Conservation (phyloP, 2,329 filamentous ascomycete species). For the Neocucurbitaria cava region DNA sequence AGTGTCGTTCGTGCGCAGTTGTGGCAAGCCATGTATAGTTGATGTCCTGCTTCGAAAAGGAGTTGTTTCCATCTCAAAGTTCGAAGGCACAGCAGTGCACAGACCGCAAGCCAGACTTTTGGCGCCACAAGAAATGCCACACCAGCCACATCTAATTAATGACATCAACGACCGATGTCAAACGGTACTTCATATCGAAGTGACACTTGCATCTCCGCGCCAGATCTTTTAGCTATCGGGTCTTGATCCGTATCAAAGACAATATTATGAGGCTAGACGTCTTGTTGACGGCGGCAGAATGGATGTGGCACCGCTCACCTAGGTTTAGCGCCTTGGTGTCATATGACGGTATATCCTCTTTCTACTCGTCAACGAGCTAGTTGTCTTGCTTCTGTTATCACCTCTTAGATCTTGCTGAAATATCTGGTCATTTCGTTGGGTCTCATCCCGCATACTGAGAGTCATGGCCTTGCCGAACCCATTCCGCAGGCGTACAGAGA, state of each 20-base stretch:
- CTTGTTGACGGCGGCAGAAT: constrained; percentile 18
- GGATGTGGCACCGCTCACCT: constrained; percentile 17
- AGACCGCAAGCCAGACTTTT: constrained; percentile 9
- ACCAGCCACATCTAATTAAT: constrained; percentile 5
- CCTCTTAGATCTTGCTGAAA: background rate
- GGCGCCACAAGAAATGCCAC: background rate
- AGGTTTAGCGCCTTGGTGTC: constrained; percentile 36
- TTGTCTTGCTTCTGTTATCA: background rate
- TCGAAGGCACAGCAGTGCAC: constrained; percentile 20
- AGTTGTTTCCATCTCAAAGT: constrained; percentile 7
- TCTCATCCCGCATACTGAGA: background rate
- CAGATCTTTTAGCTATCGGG: background rate
- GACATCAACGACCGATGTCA: constrained; percentile 15
- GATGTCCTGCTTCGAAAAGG: constrained; percentile 1
- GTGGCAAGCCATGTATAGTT: constrained; percentile 40
- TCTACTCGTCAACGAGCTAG: background rate
- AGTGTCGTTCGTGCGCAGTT: constrained; percentile 33
- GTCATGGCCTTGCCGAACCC: constrained; percentile 54
- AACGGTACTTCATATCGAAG: background rate
- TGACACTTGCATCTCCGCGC: background rate
- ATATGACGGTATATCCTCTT: constrained; percentile 31
- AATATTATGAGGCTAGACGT: constrained; percentile 2
- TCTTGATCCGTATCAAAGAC: background rate
- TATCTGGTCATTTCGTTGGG: background rate
- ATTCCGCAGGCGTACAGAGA: constrained; percentile 51